Evolutionary conservation across 208 protist genomes (phyloP).

Genomic region (Trypanosoma platydactyli): DNA sequence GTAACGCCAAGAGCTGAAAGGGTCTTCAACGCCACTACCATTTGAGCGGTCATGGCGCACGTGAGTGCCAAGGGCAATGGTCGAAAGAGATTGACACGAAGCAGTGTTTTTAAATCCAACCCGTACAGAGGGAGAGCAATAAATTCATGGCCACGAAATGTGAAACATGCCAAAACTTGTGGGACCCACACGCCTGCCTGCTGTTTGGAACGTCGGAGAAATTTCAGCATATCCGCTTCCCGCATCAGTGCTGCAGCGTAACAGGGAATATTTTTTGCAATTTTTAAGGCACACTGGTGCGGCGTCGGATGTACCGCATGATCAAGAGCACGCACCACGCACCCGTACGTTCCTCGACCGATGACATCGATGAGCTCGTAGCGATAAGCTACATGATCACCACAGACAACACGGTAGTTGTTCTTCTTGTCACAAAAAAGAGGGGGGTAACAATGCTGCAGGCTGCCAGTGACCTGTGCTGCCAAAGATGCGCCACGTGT

Average conservation of each 20-base stretch:
- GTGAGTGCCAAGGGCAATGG: slow-evolving; percentile 30
- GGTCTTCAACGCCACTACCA: slow-evolving; percentile 72
- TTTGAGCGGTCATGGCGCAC: slow-evolving; percentile 69
- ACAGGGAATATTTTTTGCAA: slow-evolving; percentile 25
- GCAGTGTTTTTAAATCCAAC: slow-evolving; percentile 59
- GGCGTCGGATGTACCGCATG: slow-evolving; percentile 51
- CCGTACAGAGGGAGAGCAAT: slow-evolving; percentile 60
- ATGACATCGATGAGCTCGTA: slow-evolving; percentile 77
- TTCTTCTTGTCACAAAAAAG: slow-evolving; percentile 73
- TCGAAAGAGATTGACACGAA: slow-evolving; percentile 47
- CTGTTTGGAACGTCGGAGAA: slow-evolving; percentile 19
- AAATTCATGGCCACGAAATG: slow-evolving; percentile 56
- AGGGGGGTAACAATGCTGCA: neutral
- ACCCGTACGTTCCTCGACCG: slow-evolving; percentile 82
- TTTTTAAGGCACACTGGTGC: slow-evolving; percentile 32
- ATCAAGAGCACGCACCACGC: slow-evolving; percentile 82
- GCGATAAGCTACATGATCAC: slow-evolving; percentile 93
- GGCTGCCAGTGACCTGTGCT: neutral
- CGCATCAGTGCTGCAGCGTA: slow-evolving; percentile 5
- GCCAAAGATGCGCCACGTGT: neutral
- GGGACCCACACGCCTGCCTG: slow-evolving; percentile 30
- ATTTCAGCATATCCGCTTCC: slow-evolving; percentile 17
- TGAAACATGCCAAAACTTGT: slow-evolving; percentile 36
- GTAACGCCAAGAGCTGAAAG: slow-evolving; percentile 74
- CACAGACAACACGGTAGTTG: slow-evolving; percentile 85